A percentile compares a stretch with the other conserved stretches of the same genome.
Evolutionary conservation across 1,284 basidiomycete species (phyloP).

Genomic region (Thelephora terrestris): DNA sequence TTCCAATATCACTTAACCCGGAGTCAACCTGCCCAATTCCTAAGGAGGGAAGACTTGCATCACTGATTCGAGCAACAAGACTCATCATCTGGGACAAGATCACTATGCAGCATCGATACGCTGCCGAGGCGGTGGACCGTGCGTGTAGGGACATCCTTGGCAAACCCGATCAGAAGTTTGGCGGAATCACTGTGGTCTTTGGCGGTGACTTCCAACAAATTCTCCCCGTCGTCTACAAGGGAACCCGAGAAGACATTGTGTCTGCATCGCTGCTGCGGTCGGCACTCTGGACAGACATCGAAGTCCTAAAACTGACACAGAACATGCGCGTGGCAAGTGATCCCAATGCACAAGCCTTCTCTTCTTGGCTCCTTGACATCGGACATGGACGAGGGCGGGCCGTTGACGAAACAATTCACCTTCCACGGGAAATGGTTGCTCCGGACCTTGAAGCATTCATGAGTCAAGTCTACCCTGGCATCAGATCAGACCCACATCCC

Average conservation of each 20-base stretch:
- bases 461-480: constrained; percentile 21
- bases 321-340: constrained; percentile 29
- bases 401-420: constrained; percentile 13
- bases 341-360: constrained; percentile 21
- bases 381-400: constrained; percentile 24
- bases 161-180: constrained; percentile 26
- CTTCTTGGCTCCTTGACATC: constrained; percentile 32
- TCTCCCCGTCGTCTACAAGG: constrained; percentile 29
- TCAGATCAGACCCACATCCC: constrained; percentile 11
- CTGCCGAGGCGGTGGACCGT: constrained; percentile 24
- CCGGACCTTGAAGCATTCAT: constrained; percentile 18
- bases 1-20: constrained; percentile 5
- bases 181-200: constrained; percentile 30
- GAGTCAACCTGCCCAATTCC: constrained; percentile 18
- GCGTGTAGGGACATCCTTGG: constrained; percentile 12
- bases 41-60: constrained; percentile 17
- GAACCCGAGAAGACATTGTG: constrained; percentile 26
- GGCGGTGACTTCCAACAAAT: constrained; percentile 34
- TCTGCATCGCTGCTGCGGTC: constrained; percentile 24
- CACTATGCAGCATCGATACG: constrained; percentile 23
- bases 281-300: constrained; percentile 25
- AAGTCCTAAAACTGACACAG: constrained; percentile 19
- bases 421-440: constrained; percentile 22
- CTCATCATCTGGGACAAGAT: constrained; percentile 32
- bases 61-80: constrained; percentile 16